Conservation (phyloP, 1,139 yeast species). For the Candida gigantensis region DNA sequence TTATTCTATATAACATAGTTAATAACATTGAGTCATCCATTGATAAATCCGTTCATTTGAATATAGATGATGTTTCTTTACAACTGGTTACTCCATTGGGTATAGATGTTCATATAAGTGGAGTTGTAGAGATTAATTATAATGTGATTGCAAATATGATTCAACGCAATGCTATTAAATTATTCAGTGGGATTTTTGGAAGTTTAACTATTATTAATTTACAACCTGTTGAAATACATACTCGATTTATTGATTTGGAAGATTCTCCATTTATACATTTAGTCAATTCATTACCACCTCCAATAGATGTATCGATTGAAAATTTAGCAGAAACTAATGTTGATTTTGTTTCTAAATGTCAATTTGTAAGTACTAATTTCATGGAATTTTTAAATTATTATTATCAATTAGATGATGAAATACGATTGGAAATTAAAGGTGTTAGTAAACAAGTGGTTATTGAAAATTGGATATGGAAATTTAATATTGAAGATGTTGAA, state of each 20-base stretch:
- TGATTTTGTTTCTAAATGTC: slow-evolving; percentile 26
- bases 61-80: slow-evolving; percentile 21
- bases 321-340: slow-evolving; percentile 25
- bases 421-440: slow-evolving; percentile 23
- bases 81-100: slow-evolving; percentile 26
- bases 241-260: slow-evolving; percentile 20
- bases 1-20: slow-evolving; percentile 2
- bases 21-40: slow-evolving; percentile 17
- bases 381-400: slow-evolving; percentile 21
- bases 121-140: slow-evolving; percentile 27
- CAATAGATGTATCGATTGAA: slow-evolving; percentile 22
- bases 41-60: slow-evolving; percentile 21
- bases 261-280: slow-evolving; percentile 23
- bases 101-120: slow-evolving; percentile 25
- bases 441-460: slow-evolving; percentile 19
- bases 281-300: slow-evolving; percentile 27
- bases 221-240: slow-evolving; percentile 24
- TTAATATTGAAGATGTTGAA: slow-evolving; percentile 19
- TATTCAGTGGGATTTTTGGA: slow-evolving; percentile 25
- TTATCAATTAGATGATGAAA: slow-evolving; percentile 16
- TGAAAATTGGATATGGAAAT: slow-evolving; percentile 17
- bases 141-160: slow-evolving; percentile 21
- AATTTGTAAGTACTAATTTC: slow-evolving; percentile 22
- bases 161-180: slow-evolving; percentile 22
- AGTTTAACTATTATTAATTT: slow-evolving; percentile 24